Conservation (phyloP, 495 filamentous ascomycete genomes). For the Aspergillus hancockii region DNA sequence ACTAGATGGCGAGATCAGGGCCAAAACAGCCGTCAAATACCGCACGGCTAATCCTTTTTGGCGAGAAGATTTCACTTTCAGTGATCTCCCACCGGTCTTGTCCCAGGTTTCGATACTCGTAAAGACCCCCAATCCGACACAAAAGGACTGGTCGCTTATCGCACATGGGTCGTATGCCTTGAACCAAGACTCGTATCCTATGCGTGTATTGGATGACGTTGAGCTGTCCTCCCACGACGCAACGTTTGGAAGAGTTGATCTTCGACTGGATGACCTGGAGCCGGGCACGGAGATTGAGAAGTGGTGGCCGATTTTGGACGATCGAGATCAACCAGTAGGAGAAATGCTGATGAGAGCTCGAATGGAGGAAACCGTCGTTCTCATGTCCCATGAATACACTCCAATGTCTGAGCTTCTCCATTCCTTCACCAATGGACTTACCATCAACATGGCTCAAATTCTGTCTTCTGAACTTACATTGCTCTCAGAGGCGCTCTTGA, state of each 20-base stretch:
- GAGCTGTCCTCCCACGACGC: constrained; percentile 57
- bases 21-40: constrained; percentile 78
- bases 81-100: constrained; percentile 76
- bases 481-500: constrained; percentile 83
- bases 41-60: constrained; percentile 88
- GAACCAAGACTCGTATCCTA: constrained; percentile 43
- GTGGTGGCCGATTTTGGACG: constrained; percentile 84
- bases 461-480: constrained; percentile 74
- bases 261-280: constrained; percentile 81
- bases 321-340: constrained; percentile 71
- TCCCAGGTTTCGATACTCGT: constrained; percentile 80
- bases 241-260: constrained; percentile 73
- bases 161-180: constrained; percentile 48
- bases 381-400: constrained; percentile 83
- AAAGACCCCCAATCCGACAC: constrained; percentile 61
- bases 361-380: constrained; percentile 83
- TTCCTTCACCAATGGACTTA: constrained; percentile 78
- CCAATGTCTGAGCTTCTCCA: constrained; percentile 83
- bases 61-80: constrained; percentile 88
- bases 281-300: constrained; percentile 78
- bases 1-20: constrained; percentile 84
- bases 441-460: constrained; percentile 77
- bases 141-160: constrained; percentile 55
- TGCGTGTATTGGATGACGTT: constrained; percentile 49
- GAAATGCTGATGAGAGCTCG: constrained; percentile 84